Conservation (phyloP, 805 yeast species). For the Grigorovia humatica region DNA sequence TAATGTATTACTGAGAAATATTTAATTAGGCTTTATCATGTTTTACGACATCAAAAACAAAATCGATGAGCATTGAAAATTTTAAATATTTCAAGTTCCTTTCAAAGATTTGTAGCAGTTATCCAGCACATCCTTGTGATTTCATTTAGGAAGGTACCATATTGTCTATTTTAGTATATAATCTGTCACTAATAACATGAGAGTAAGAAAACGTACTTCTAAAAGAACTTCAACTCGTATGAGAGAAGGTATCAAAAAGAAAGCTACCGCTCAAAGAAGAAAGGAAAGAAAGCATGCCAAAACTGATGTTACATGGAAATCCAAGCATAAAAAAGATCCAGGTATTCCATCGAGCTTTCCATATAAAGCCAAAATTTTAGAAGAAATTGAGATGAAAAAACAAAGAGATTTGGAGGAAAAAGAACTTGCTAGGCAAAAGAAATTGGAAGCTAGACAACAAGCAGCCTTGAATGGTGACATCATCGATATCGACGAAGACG, state of each 20-base stretch:
- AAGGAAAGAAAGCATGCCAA: slow-evolving; percentile 75
- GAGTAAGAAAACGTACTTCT: slow-evolving; percentile 56
- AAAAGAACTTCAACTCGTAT: slow-evolving; percentile 86
- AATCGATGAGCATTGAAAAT: background rate
- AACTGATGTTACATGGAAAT: slow-evolving; percentile 90
- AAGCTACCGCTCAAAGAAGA: slow-evolving; percentile 83
- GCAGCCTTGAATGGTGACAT: slow-evolving; percentile 31
- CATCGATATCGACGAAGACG: slow-evolving; percentile 30
- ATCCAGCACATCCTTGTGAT: background rate
- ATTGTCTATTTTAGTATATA: background rate
- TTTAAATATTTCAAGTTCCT: background rate
- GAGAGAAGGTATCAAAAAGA: slow-evolving; percentile 94
- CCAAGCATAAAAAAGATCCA: slow-evolving; percentile 73
- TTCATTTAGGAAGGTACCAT: background rate
- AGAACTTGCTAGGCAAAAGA: slow-evolving; percentile 40
- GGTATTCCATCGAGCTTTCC: slow-evolving; percentile 96
- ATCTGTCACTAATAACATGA: slow-evolving; percentile 22
- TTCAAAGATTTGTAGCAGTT: background rate
- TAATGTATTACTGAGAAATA: too few relatives aligned
- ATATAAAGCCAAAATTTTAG: slow-evolving; percentile 73
- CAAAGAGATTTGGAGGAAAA: slow-evolving; percentile 46
- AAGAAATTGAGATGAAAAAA: slow-evolving; percentile 57
- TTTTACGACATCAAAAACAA: background rate
- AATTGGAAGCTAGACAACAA: slow-evolving; percentile 32
- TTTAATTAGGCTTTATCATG: background rate